Evolutionary conservation across 2,329 filamentous ascomycete genomes (phyloP), one percentile per base, ranked within the genome.

Genomic region (Arthrinium puccinioides): DNA sequence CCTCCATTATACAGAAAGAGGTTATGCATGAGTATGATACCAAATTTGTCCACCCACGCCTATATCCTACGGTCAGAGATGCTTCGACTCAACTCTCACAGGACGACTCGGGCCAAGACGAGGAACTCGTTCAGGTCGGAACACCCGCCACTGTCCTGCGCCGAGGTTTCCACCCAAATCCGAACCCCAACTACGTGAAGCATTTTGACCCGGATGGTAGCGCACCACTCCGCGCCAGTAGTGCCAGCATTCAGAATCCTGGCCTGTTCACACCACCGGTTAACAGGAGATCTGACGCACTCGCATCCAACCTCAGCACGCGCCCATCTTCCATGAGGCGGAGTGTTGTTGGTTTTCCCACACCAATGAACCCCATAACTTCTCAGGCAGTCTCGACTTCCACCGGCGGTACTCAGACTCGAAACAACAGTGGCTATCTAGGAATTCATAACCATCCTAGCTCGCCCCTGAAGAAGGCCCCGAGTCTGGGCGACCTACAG

Each of bases 1-100:
- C 77, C 2, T 72, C 80, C 3, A 73, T 96, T 32, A 84, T 98
- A 41, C 87, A 94, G 49, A 87, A 84, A 50, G 86, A 97, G 61
- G 90, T 97, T 5, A 72, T 97, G 62, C 82, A 88, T 56, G 92
- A 98, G 62, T 98, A 98, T 56, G 87, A 97, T 56, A 86, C 79
- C 49, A 98, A 98, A 64, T 96, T 84, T 54, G 92, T 98, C 1
- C 87, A 94, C 53, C 92, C 92, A 3, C 75, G 82, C 9, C 76
- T 94, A n/a, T 85, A 94, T 49, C 85, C 84, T 7, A 69, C 84
- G 5, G 85, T 94, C 46, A 64, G 75, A 37, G 74, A 79, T 77
- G 87, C 90, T 2, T 84, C 79, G 6, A 92, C 84, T 1, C 90
- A 97, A 58, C 82, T 83, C 41, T 78, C 76, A 26, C 61, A 63